Conservation (phyloP, 805 yeast genomes). For the Saccharomycopsis sp. region DNA sequence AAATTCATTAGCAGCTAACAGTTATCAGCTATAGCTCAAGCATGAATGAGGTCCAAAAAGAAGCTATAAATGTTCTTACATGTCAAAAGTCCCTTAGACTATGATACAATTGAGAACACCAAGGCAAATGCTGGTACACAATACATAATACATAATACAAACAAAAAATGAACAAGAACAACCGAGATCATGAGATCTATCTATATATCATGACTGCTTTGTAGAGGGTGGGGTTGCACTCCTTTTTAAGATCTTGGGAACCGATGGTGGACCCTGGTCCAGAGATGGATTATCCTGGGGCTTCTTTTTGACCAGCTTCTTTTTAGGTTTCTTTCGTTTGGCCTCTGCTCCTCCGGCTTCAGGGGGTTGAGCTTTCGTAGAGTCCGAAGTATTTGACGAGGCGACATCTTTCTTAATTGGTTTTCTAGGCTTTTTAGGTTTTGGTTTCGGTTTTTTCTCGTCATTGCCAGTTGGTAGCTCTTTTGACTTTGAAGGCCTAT, state of each 20-base stretch:
- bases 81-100: too few relatives aligned
- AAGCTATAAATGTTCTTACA: too few relatives aligned
- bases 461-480: neutral
- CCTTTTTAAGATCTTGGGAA: neutral
- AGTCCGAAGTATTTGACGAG: neutral
- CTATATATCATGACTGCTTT: neutral
- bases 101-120: too few relatives aligned
- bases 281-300: neutral
- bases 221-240: neutral
- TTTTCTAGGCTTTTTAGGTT: neutral
- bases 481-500: neutral
- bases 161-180: too few relatives aligned
- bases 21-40: too few relatives aligned
- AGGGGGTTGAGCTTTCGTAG: neutral
- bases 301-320: neutral
- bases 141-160: too few relatives aligned
- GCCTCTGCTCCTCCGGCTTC: neutral
- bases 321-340: neutral
- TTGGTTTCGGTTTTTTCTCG: neutral
- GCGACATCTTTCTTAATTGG: neutral
- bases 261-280: neutral
- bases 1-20: too few relatives aligned
- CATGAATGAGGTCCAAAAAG: too few relatives aligned
- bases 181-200: too few relatives aligned
- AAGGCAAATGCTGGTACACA: too few relatives aligned